phyloP scores from a whole-genome alignment of 768 basidiomycete species.

The Gymnopilus dilepis region DNA sequence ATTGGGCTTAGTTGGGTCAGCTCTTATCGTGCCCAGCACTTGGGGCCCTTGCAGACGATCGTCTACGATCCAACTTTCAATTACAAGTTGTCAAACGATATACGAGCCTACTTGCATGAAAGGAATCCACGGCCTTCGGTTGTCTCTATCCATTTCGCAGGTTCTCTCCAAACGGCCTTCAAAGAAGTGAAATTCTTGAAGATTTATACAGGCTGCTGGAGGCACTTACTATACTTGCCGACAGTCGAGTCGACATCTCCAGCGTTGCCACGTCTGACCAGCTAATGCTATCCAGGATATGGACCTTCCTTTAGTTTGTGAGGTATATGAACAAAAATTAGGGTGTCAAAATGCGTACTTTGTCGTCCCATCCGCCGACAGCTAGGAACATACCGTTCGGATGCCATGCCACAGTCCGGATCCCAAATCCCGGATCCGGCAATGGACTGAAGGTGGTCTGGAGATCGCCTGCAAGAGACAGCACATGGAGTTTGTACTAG shows the following conservation, averaged over 20 bases:
- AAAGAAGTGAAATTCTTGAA: background rate
- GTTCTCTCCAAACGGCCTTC: constrained; percentile 87
- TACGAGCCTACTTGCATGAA: constrained; percentile 61
- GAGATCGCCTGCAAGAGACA: constrained; percentile 68
- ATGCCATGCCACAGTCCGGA: constrained; percentile 83
- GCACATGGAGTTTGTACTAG: constrained; percentile 78
- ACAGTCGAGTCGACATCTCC: constrained; percentile 63
- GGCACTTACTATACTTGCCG: constrained; percentile 56
- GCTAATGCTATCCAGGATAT: constrained; percentile 75
- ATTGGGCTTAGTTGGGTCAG: constrained; percentile 64
- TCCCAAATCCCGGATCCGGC: constrained; percentile 83
- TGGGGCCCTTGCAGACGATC: constrained; percentile 66
- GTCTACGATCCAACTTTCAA: constrained; percentile 44
- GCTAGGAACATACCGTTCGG: constrained; percentile 84
- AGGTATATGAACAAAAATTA: constrained; percentile 10
- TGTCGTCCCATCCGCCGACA: constrained; percentile 89
- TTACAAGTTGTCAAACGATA: background rate
- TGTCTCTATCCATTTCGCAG: constrained; percentile 80
- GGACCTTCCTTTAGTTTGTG: constrained; percentile 51
- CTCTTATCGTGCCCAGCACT: constrained; percentile 51
- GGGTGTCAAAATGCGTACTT: constrained; percentile 46
- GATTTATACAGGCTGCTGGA: constrained; percentile 1
- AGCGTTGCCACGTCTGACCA: constrained; percentile 74
- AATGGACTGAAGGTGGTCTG: constrained; percentile 72
- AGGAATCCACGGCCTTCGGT: constrained; percentile 88